These are phyloP conservation scores for Nicotiana sylvestris DNA, from an alignment of 257 asterid species.

Conservation along the genomic window DNA sequence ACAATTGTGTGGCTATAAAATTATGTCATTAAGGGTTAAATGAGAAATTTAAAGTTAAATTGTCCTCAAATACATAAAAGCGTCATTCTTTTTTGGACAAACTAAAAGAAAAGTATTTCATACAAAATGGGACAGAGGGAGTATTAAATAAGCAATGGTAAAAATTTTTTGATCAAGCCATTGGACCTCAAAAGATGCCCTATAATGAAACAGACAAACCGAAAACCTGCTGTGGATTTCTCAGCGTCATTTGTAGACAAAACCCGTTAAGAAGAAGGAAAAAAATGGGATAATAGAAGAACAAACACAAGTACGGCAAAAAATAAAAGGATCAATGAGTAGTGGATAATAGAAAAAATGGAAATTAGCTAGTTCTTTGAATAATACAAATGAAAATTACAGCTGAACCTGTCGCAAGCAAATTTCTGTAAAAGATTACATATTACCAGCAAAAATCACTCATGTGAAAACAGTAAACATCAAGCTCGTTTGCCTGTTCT, in stretches of 20 bases:
- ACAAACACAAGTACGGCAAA: neutral
- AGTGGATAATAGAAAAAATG: neutral
- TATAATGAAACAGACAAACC: too few species aligned
- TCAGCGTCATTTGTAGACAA: neutral
- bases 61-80: too few species aligned
- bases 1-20: too few species aligned
- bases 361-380: neutral
- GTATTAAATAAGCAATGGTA: too few species aligned
- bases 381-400: neutral
- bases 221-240: too few species aligned
- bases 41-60: too few species aligned
- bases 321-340: neutral
- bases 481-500: constrained; percentile 68
- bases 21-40: too few species aligned
- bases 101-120: too few species aligned
- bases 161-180: too few species aligned
- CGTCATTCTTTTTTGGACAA: too few species aligned
- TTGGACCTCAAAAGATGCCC: too few species aligned
- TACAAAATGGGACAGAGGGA: too few species aligned
- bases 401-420: neutral
- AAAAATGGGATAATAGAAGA: neutral
- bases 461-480: neutral
- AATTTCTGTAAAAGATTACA: neutral
- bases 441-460: neutral
- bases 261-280: neutral